Conservation (phyloP, 176 grass and related monocot genomes). For the Cenchrus purpureus region DNA sequence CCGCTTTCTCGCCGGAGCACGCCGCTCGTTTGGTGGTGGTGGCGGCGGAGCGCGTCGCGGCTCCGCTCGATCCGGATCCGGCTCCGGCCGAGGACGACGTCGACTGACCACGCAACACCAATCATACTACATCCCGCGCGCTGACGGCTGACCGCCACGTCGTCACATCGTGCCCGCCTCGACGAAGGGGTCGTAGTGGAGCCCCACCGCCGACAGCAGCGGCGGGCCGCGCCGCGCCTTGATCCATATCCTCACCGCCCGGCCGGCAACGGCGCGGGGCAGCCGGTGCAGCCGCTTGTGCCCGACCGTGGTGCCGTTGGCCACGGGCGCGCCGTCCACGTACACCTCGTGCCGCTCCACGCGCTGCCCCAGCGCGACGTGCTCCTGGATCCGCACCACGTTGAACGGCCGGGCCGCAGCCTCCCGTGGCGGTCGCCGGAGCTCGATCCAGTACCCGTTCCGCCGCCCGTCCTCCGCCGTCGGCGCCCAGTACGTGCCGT, state of each 20-base stretch:
- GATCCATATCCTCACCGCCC: constrained; percentile 69
- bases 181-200: constrained; percentile 75
- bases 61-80: neutral
- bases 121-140: neutral
- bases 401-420: constrained; percentile 46
- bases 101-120: neutral
- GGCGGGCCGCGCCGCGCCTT: constrained; percentile 56
- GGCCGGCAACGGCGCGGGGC: constrained; percentile 34
- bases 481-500: constrained; percentile 79
- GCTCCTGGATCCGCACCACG: constrained; percentile 84
- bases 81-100: neutral
- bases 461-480: constrained; percentile 3
- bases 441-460: constrained; percentile 79
- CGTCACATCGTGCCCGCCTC: constrained; percentile 24
- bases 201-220: constrained; percentile 74
- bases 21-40: neutral
- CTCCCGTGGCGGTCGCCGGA: constrained; percentile 20
- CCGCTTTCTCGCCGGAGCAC: neutral
- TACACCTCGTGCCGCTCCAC: constrained; percentile 64
- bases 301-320: constrained; percentile 74
- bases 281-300: constrained; percentile 94
- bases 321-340: constrained; percentile 57
- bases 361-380: constrained; percentile 81
- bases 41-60: neutral
- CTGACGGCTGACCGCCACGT: neutral